Conservation (phyloP, 1,284 basidiomycete genomes). For the Taiwanofungus camphoratus region DNA sequence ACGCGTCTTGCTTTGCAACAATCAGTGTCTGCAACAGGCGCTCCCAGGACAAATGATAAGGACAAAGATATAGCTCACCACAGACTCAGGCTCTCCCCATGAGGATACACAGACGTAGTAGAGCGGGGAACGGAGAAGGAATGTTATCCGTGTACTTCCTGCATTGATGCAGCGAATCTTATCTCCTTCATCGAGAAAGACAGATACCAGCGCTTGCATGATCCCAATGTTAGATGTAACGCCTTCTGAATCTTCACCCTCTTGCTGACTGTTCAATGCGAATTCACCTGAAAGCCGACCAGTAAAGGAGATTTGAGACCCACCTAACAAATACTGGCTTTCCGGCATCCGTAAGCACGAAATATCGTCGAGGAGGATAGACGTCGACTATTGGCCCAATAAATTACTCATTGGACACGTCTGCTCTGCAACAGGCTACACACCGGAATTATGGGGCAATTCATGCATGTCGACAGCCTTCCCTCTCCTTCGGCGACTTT, state of each 20-base stretch:
- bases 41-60: background rate
- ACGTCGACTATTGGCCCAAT: constrained; percentile 30
- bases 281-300: constrained; percentile 6
- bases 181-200: constrained; percentile 83
- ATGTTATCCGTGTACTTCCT: constrained; percentile 74
- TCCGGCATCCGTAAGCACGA: constrained; percentile 89
- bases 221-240: constrained; percentile 84
- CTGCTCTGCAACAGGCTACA: background rate
- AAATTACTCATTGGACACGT: constrained; percentile 1
- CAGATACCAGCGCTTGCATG: constrained; percentile 91
- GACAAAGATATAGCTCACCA: constrained; percentile 53
- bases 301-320: constrained; percentile 12
- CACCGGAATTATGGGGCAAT: constrained; percentile 25
- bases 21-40: constrained; percentile 20
- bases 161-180: constrained; percentile 77
- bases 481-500: constrained; percentile 17
- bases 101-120: constrained; percentile 89
- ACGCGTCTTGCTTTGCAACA: constrained; percentile 72
- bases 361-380: constrained; percentile 76
- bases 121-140: constrained; percentile 80
- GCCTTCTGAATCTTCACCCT: constrained; percentile 50
- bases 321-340: constrained; percentile 90
- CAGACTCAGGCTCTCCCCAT: constrained; percentile 91
- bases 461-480: constrained; percentile 25
- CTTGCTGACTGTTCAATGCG: constrained; percentile 38